Conservation (phyloP, 805 yeast genomes). For the Candida montana region DNA sequence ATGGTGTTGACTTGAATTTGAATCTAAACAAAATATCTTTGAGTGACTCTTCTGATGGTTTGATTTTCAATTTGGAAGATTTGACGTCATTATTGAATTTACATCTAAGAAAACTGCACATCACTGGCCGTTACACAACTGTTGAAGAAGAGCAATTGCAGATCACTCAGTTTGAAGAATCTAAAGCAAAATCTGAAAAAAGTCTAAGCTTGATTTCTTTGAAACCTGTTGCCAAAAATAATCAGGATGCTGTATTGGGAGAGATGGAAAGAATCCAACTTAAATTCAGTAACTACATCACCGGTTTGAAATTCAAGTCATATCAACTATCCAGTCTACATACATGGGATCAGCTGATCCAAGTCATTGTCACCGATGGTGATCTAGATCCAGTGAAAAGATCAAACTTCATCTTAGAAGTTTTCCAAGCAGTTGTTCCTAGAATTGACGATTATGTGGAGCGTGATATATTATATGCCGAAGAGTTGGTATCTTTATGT, state of each 20-base stretch:
- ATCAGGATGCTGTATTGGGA: conserved; percentile 18
- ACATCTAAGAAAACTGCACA: conserved; percentile 19
- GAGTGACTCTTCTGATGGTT: conserved; percentile 22
- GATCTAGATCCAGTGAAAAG: conserved; percentile 40
- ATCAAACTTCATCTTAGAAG: conserved; percentile 63
- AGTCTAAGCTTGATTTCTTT: conserved; percentile 11
- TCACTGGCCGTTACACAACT: conserved; percentile 19
- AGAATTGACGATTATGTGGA: conserved; percentile 72
- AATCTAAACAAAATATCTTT: conserved; percentile 37
- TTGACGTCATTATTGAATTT: conserved; percentile 32
- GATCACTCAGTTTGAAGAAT: conserved; percentile 10
- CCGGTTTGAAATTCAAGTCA: conserved; percentile 42
- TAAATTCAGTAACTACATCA: conserved; percentile 40
- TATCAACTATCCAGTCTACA: conserved; percentile 60
- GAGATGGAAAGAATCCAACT: conserved; percentile 25
- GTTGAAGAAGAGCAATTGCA: conserved; percentile 17
- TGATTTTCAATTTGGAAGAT: conserved; percentile 39
- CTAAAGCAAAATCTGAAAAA: conserved; percentile 14
- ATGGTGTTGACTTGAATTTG: conserved; percentile 33
- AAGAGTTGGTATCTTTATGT: conserved; percentile 70
- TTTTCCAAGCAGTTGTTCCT: conserved; percentile 72
- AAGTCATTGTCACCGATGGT: conserved; percentile 64
- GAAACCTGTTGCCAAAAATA: conserved; percentile 18
- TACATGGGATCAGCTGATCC: conserved; percentile 80
- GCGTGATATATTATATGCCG: conserved; percentile 58